Conservation (phyloP, 2,329 filamentous ascomycete genomes). For the Ophiocordyceps robertsii region DNA sequence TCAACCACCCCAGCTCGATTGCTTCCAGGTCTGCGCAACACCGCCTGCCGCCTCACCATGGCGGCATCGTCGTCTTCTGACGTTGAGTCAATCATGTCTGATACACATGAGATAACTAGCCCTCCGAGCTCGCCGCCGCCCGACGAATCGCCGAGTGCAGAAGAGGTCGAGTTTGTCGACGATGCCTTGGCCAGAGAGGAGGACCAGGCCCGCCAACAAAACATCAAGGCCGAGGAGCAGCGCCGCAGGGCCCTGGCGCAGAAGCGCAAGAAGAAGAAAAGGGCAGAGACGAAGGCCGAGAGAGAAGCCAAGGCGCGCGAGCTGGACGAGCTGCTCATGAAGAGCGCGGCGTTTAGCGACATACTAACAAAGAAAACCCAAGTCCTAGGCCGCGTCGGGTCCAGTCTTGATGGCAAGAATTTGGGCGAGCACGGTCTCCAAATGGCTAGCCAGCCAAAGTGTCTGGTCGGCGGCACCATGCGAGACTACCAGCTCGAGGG, state of each 20-base stretch:
- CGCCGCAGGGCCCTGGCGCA: constrained; percentile 19
- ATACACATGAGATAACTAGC: constrained; percentile 17
- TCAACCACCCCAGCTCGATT: background rate
- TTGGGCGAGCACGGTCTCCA: constrained; percentile 54
- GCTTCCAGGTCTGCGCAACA: background rate
- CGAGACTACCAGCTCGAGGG: constrained; percentile 89
- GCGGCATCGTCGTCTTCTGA: constrained; percentile 16
- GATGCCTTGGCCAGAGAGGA: constrained; percentile 23
- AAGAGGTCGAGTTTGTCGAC: constrained; percentile 1
- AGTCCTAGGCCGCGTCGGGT: constrained; percentile 47
- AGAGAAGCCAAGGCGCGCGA: constrained; percentile 44
- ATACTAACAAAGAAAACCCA: constrained; percentile 52
- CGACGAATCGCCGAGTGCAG: constrained; percentile 1
- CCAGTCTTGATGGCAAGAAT: constrained; percentile 43
- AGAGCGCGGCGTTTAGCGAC: constrained; percentile 47
- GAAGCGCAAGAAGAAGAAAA: constrained; percentile 35
- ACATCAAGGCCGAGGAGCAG: constrained; percentile 36
- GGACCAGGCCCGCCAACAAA: constrained; percentile 18
- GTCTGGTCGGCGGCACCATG: constrained; percentile 82
- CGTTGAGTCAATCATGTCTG: constrained; percentile 15
- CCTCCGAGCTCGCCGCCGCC: constrained; percentile 23
- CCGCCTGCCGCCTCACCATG: constrained; percentile 10
- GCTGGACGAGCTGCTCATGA: constrained; percentile 43
- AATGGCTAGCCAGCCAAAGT: constrained; percentile 74
- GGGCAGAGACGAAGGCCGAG: constrained; percentile 37